phyloP scores from a whole-genome alignment of 345 rosid species.

The Hypericum perforatum region DNA sequence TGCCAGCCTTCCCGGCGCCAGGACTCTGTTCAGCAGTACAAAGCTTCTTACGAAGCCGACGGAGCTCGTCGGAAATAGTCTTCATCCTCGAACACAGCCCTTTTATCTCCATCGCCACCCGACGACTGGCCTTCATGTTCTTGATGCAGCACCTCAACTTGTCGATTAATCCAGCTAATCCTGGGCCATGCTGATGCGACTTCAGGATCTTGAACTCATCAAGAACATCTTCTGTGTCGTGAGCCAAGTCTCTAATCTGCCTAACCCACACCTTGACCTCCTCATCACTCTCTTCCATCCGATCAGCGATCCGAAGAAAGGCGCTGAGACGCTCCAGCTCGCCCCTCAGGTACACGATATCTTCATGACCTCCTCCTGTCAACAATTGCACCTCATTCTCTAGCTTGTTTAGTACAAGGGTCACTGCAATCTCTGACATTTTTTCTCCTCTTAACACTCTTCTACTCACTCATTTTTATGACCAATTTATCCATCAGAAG shows the following conservation, averaged over 20 bases:
- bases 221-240: neutral
- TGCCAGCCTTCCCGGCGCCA: neutral
- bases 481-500: too few relatives aligned
- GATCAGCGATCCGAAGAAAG: neutral
- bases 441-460: too few relatives aligned
- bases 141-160: neutral
- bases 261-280: neutral
- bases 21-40: neutral
- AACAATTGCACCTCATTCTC: neutral
- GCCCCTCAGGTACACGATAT: neutral
- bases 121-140: slow-evolving; percentile 2
- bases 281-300: neutral
- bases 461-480: too few relatives aligned
- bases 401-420: neutral
- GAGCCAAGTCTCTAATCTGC: neutral
- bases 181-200: neutral
- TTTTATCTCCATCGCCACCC: slow-evolving; percentile 1
- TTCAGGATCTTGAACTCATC: neutral
- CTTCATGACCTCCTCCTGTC: neutral
- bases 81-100: slow-evolving; percentile 10
- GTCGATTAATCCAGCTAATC: neutral
- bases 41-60: neutral
- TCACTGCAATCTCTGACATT: too few relatives aligned
- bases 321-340: neutral
- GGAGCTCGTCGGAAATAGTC: slow-evolving; percentile 2